A percentile compares a stretch with the other conserved stretches of the same genome.
Evolutionary conservation across 148 eudicot species (phyloP).

Genomic region (Silene uniflora): DNA sequence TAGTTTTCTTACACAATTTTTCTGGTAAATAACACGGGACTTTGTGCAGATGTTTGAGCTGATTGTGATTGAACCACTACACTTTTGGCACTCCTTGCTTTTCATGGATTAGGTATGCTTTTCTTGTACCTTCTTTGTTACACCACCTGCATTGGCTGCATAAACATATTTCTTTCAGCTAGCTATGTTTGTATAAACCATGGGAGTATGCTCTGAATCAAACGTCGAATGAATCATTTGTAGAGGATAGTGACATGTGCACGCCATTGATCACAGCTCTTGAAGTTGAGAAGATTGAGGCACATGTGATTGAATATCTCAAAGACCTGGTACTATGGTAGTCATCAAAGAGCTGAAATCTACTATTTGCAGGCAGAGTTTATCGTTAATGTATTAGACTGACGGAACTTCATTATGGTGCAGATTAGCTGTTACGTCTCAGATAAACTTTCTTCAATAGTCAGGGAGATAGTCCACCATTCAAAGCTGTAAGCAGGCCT

Average conservation of each 20-base stretch:
- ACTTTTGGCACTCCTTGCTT: slow-evolving; percentile 84
- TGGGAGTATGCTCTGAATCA: slow-evolving; percentile 29
- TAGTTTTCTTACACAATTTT: background rate
- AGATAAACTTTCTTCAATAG: slow-evolving; percentile 59
- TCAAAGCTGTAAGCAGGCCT: slow-evolving; percentile 43
- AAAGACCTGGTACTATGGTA: slow-evolving; percentile 84
- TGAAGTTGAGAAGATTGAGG: slow-evolving; percentile 67
- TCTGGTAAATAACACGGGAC: slow-evolving; percentile 6
- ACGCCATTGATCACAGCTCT: slow-evolving; percentile 88
- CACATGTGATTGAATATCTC: slow-evolving; percentile 50
- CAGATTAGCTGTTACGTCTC: slow-evolving; percentile 80
- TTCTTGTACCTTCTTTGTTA: background rate
- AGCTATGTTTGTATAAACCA: too few species aligned
- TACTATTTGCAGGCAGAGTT: background rate
- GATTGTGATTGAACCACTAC: slow-evolving; percentile 85
- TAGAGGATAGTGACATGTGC: slow-evolving; percentile 48
- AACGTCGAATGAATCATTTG: slow-evolving; percentile 43
- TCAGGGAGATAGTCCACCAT: slow-evolving; percentile 56
- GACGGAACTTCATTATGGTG: slow-evolving; percentile 19
- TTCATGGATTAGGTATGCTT: slow-evolving; percentile 94
- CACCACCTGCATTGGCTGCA: background rate
- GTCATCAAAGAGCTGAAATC: slow-evolving; percentile 16
- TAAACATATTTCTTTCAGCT: too few species aligned
- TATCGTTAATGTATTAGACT: background rate
- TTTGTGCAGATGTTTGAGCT: slow-evolving; percentile 71